phyloP scores from a whole-genome alignment of 2,329 filamentous ascomycete species.

The Fusarium torulosum region DNA sequence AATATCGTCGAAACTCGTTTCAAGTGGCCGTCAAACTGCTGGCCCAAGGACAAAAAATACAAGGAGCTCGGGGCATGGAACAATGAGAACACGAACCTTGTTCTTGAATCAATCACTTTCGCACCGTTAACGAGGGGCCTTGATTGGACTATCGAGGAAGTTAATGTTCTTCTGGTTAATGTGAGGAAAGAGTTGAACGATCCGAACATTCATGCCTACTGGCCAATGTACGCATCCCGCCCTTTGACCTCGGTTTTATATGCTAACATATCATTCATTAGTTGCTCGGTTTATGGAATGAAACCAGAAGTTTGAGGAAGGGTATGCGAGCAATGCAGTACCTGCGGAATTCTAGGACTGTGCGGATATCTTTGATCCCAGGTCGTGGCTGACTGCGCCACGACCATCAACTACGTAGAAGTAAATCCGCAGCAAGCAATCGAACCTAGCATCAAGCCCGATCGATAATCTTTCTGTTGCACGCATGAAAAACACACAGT shows the following conservation, averaged over 20 bases:
- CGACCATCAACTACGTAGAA: too few species aligned
- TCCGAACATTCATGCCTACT: conserved; percentile 28
- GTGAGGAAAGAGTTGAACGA: conserved; percentile 25
- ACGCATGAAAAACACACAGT: too few species aligned
- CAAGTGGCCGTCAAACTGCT: conserved; percentile 62
- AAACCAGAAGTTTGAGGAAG: not conserved
- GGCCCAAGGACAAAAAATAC: conserved; percentile 61
- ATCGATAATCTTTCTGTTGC: too few species aligned
- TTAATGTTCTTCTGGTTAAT: conserved; percentile 5
- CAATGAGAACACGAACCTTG: conserved; percentile 30
- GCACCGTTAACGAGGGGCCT: conserved; percentile 20
- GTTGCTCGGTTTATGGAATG: not conserved
- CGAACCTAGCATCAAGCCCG: too few species aligned
- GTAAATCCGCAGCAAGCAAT: too few species aligned
- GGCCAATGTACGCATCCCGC: conserved; percentile 6
- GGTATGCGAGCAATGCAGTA: too few species aligned
- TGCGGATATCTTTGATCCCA: too few species aligned
- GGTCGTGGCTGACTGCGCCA: too few species aligned
- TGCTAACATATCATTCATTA: not conserved
- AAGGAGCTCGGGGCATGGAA: conserved; percentile 60
- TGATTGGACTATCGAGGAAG: conserved; percentile 18
- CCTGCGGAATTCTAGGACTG: too few species aligned
- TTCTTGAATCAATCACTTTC: conserved; percentile 39
- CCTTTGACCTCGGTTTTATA: too few species aligned
- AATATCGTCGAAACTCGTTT: conserved; percentile 60